Percentiles rank a stretch among this genome's conserved stretches.
Evolutionary conservation across 805 yeast species (phyloP).

Genomic region (Kurtzmaniella fragi): DNA sequence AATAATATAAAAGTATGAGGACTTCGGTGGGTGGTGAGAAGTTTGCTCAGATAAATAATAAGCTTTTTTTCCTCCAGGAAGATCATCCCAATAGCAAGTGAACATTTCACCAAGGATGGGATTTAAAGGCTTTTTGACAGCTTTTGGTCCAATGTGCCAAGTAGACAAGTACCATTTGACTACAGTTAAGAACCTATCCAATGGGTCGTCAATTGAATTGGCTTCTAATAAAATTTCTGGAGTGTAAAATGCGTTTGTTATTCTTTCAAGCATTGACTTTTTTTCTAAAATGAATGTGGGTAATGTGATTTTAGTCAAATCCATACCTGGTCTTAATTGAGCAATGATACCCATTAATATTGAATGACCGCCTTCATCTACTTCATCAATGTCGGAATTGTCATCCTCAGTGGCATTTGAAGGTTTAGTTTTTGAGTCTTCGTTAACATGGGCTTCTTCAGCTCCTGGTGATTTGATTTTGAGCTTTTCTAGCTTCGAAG

Average conservation of each 20-base stretch:
- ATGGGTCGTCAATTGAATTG: slow-evolving; percentile 49
- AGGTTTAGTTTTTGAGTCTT: neutral
- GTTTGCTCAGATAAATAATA: slow-evolving; percentile 92
- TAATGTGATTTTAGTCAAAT: slow-evolving; percentile 81
- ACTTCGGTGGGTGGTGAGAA: slow-evolving; percentile 97
- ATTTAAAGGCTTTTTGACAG: slow-evolving; percentile 94
- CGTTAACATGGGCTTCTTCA: no score
- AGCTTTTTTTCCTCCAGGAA: slow-evolving; percentile 61
- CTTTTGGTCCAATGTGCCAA: slow-evolving; percentile 98
- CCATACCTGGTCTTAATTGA: slow-evolving; percentile 90
- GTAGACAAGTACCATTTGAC: slow-evolving; percentile 89
- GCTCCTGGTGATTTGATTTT: slow-evolving; percentile 5
- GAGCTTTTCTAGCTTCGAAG: slow-evolving; percentile 23
- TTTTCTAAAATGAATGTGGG: slow-evolving; percentile 95
- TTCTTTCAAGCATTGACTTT: slow-evolving; percentile 93
- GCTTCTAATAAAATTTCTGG: slow-evolving; percentile 76
- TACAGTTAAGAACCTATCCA: slow-evolving; percentile 67
- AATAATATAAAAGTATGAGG: slow-evolving; percentile 82
- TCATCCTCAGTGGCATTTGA: slow-evolving; percentile 1
- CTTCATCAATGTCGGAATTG: slow-evolving; percentile 59
- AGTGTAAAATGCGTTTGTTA: slow-evolving; percentile 79
- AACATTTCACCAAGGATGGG: slow-evolving; percentile 92
- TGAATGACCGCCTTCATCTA: slow-evolving; percentile 85
- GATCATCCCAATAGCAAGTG: slow-evolving; percentile 87
- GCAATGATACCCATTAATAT: slow-evolving; percentile 83